phyloP scores from a whole-genome alignment of 352 stramenopile species.

The Achlya hypogyna region DNA sequence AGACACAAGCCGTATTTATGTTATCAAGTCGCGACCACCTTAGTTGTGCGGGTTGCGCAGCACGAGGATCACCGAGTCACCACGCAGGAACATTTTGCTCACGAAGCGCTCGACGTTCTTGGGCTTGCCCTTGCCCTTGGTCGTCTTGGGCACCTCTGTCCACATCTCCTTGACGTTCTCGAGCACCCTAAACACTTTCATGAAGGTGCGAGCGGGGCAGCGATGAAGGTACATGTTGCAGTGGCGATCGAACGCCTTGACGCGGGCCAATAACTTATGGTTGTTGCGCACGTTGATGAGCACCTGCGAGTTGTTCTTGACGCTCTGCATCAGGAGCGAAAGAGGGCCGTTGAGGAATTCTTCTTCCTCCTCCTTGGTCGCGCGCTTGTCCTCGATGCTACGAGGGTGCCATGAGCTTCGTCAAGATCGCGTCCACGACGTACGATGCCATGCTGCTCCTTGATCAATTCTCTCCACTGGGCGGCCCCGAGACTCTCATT shows the following conservation, averaged over 20 bases:
- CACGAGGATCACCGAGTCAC: constrained; percentile 99
- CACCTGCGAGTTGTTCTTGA: constrained; percentile 97
- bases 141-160: constrained; percentile 97
- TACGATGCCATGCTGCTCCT: constrained; percentile 10
- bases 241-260: constrained; percentile 99
- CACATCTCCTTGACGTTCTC: constrained; percentile 99
- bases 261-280: constrained; percentile 97
- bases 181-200: constrained; percentile 78
- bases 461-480: neutral
- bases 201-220: neutral
- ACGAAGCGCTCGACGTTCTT: constrained; percentile 99
- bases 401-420: neutral
- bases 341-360: constrained; percentile 96
- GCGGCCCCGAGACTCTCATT: neutral
- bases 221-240: constrained; percentile 94
- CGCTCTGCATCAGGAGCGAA: constrained; percentile 95
- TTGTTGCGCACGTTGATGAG: constrained; percentile 99
- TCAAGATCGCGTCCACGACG: neutral
- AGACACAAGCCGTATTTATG: neutral
- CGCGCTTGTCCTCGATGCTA: constrained; percentile 65
- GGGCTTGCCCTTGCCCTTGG: constrained; percentile 92
- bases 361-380: constrained; percentile 75
- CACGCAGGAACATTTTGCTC: constrained; percentile 99
- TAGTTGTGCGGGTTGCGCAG: constrained; percentile 94
- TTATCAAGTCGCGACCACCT: constrained; percentile 19